Evolutionary conservation across 2,329 filamentous ascomycete species (phyloP).

Genomic region (Huntiella savannae): DNA sequence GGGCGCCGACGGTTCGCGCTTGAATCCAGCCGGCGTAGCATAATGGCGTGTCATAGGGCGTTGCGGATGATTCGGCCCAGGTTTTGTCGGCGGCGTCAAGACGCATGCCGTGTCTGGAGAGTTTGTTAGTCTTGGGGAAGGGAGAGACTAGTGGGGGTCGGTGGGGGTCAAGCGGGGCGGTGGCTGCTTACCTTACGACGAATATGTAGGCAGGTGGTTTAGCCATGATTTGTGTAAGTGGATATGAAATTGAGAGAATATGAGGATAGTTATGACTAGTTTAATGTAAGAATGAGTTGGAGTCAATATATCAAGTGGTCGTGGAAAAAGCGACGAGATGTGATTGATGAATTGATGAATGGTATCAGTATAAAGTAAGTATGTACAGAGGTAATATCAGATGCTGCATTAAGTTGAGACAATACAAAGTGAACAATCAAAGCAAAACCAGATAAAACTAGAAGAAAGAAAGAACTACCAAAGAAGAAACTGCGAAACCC

Average conservation of each 20-base stretch:
- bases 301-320: background rate
- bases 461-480: background rate
- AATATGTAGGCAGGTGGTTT: conserved; percentile 25
- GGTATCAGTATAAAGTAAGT: too few relatives aligned
- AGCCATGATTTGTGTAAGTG: conserved; percentile 23
- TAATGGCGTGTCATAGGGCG: conserved; percentile 86
- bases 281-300: conserved; percentile 12
- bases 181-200: conserved; percentile 22
- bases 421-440: background rate
- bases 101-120: conserved; percentile 66
- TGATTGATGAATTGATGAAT: too few relatives aligned
- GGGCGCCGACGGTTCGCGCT: conserved; percentile 58
- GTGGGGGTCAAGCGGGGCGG: background rate
- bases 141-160: background rate
- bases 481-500: background rate
- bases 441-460: background rate
- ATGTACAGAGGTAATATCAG: too few relatives aligned
- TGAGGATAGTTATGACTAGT: too few relatives aligned
- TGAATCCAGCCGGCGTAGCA: conserved; percentile 92
- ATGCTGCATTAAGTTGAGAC: too few relatives aligned
- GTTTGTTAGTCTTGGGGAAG: background rate
- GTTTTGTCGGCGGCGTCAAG: conserved; percentile 87
- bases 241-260: conserved; percentile 17
- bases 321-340: background rate
- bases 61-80: conserved; percentile 85